Conservation (phyloP, 805 yeast genomes). For the Sugiyamaella chiloensis region DNA sequence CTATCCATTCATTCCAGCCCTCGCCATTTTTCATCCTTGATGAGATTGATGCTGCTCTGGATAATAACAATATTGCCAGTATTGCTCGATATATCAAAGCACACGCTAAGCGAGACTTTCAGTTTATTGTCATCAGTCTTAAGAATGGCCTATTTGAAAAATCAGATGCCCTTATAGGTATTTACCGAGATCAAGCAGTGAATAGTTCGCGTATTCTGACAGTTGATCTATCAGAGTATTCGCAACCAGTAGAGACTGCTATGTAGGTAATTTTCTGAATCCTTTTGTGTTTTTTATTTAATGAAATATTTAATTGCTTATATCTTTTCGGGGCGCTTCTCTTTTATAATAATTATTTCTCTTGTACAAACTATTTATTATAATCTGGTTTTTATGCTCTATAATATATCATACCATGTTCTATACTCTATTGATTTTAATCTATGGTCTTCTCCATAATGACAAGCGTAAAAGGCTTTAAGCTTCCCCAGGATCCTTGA, state of each 20-base stretch:
- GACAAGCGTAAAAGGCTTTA: background rate
- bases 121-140: conserved; percentile 88
- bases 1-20: conserved; percentile 86
- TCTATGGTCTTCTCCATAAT: too few relatives aligned
- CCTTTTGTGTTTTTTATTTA: background rate
- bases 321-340: background rate
- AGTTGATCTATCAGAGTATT: conserved; percentile 21
- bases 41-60: conserved; percentile 98
- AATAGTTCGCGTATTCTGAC: conserved; percentile 26
- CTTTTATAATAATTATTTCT: too few relatives aligned
- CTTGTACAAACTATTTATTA: too few relatives aligned
- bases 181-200: conserved; percentile 45
- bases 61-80: conserved; percentile 78
- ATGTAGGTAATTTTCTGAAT: background rate
- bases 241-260: background rate
- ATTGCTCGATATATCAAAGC: conserved; percentile 82
- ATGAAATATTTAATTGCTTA: background rate
- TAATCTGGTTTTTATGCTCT: too few relatives aligned
- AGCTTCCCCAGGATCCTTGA: background rate
- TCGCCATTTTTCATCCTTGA: conserved; percentile 95
- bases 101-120: conserved; percentile 68
- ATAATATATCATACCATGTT: too few relatives aligned
- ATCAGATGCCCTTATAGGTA: conserved; percentile 89
- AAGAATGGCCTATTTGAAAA: conserved; percentile 83
- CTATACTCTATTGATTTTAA: too few relatives aligned